A percentile compares a stretch with the other conserved stretches of the same genome.
These are phyloP conservation scores for Primulina tabacum DNA, from an alignment of 257 asterid species.

Conservation along the genomic window DNA sequence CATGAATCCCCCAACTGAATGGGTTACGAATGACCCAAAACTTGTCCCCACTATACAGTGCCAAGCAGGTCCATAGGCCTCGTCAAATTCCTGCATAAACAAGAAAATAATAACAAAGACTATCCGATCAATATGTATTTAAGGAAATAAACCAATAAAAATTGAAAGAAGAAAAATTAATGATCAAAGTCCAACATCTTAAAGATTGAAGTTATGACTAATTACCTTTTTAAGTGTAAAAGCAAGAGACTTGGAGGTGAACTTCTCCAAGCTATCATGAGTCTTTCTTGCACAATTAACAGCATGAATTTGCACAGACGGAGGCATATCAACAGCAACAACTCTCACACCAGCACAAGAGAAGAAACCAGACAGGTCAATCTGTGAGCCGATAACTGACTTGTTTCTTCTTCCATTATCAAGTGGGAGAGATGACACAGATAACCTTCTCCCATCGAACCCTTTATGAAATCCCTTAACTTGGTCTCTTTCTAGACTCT, in stretches of 20 bases:
- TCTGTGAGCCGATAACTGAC: conserved; percentile 63
- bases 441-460: conserved; percentile 35
- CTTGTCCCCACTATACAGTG: conserved; percentile 82
- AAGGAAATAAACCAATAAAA: not conserved
- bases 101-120: conserved; percentile 14
- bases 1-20: conserved; percentile 81
- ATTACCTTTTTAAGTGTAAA: conserved; percentile 77
- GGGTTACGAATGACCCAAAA: conserved; percentile 87
- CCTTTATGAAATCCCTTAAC: conserved; percentile 29
- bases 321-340: conserved; percentile 95
- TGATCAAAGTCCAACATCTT: not conserved
- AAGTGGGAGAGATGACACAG: conserved; percentile 37
- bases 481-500: conserved; percentile 32
- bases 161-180: not conserved
- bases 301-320: conserved; percentile 93
- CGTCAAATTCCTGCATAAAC: conserved; percentile 76
- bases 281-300: conserved; percentile 86
- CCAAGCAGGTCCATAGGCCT: conserved; percentile 90
- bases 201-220: not conserved
- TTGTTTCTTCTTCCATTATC: conserved; percentile 50
- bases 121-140: conserved; percentile 18
- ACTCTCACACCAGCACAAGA: conserved; percentile 67
- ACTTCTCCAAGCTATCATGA: conserved; percentile 90
- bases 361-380: conserved; percentile 70
- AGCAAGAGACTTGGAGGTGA: conserved; percentile 90